Percentiles rank a stretch among this genome's conserved stretches.
Evolutionary conservation across 768 basidiomycete species (phyloP).

Genomic region (Leucocoprinus sp.): DNA sequence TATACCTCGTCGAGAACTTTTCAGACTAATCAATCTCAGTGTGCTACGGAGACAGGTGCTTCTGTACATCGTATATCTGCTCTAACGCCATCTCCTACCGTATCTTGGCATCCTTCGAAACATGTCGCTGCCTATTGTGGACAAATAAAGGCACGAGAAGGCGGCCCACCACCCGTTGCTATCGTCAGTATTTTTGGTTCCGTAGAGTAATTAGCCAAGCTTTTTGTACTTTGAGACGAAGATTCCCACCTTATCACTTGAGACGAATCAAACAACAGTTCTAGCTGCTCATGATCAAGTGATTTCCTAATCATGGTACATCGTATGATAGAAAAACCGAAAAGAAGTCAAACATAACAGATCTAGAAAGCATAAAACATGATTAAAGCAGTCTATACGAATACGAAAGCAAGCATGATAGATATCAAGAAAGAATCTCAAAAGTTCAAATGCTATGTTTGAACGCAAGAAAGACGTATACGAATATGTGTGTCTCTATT

Average conservation of each 20-base stretch:
- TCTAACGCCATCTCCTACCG: constrained; percentile 63
- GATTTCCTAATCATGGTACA: constrained; percentile 3
- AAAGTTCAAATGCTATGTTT: constrained; percentile 8
- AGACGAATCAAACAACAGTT: too few relatives aligned
- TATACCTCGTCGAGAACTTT: not conserved
- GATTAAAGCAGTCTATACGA: not conserved
- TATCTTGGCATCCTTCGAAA: constrained; percentile 77
- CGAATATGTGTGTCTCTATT: not conserved
- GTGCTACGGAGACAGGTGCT: constrained; percentile 67
- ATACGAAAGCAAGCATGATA: constrained; percentile 4
- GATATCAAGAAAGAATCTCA: constrained; percentile 14
- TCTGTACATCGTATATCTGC: constrained; percentile 73
- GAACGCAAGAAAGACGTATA: not conserved
- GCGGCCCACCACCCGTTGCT: constrained; percentile 54
- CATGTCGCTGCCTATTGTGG: constrained; percentile 79
- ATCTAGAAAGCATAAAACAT: constrained; percentile 15
- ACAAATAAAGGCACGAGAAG: constrained; percentile 61
- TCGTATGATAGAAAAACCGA: constrained; percentile 6
- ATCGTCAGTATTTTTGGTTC: constrained; percentile 68
- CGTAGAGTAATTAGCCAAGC: constrained; percentile 22
- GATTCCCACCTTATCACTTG: too few relatives aligned
- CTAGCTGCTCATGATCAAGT: not conserved
- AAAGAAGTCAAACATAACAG: constrained; percentile 6
- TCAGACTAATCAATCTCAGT: constrained; percentile 31
- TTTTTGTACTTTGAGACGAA: too few relatives aligned